These are phyloP conservation scores for Marasmius oreades DNA, from an alignment of 1,284 basidiomycete species.

Conservation along the genomic window DNA sequence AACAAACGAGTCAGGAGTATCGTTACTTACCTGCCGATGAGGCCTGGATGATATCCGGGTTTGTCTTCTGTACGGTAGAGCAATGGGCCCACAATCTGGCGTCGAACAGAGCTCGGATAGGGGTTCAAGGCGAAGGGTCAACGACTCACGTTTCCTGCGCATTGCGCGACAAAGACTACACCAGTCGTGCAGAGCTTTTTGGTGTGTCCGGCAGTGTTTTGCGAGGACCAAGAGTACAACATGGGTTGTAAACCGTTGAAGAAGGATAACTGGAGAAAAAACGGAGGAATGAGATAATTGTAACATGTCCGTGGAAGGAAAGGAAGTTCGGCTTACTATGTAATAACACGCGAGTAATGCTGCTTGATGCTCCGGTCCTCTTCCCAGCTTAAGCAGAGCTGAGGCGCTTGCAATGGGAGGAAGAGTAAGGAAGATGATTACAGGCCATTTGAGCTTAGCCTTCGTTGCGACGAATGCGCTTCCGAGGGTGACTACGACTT, in stretches of 20 bases:
- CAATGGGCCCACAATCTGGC: slow-evolving; percentile 37
- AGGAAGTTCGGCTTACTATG: slow-evolving; percentile 32
- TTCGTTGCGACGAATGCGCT: slow-evolving; percentile 40
- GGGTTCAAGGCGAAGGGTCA: background rate
- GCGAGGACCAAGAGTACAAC: slow-evolving; percentile 39
- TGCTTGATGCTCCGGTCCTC: slow-evolving; percentile 26
- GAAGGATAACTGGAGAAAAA: background rate
- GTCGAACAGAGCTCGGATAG: background rate
- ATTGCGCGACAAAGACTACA: slow-evolving; percentile 39
- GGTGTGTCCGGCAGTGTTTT: slow-evolving; percentile 42
- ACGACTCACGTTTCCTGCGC: slow-evolving; percentile 36
- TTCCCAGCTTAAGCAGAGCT: slow-evolving; percentile 31
- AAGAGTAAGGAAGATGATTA: slow-evolving; percentile 37
- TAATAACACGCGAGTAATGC: slow-evolving; percentile 41
- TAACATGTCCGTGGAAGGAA: slow-evolving; percentile 22
- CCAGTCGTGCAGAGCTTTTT: slow-evolving; percentile 39
- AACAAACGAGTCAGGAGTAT: slow-evolving; percentile 3
- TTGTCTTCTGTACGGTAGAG: slow-evolving; percentile 36
- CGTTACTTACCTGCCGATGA: slow-evolving; percentile 30
- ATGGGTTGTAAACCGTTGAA: slow-evolving; percentile 27
- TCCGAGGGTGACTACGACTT: slow-evolving; percentile 37
- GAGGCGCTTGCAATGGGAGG: slow-evolving; percentile 37
- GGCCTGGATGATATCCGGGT: slow-evolving; percentile 35
- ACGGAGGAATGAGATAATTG: background rate
- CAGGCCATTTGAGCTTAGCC: slow-evolving; percentile 48